These are phyloP conservation scores for Glebionis coronaria DNA, from an alignment of 129 eudicot species.

Conservation along the genomic window DNA sequence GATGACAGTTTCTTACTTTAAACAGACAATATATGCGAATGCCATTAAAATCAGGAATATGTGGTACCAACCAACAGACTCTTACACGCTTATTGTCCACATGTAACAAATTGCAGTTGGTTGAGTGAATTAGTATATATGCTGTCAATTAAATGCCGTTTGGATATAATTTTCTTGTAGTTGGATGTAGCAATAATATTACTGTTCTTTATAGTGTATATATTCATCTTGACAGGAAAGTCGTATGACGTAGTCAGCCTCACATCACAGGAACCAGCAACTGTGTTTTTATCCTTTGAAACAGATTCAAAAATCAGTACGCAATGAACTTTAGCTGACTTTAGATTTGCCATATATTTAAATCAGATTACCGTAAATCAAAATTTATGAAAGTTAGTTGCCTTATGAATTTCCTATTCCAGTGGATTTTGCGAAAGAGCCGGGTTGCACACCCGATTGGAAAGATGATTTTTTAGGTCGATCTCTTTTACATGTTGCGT, in stretches of 20 bases:
- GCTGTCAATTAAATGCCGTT: background rate
- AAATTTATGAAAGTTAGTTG: background rate
- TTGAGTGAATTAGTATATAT: too few relatives aligned
- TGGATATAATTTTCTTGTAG: too few relatives aligned
- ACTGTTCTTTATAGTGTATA: background rate
- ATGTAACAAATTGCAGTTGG: background rate
- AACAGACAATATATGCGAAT: too few relatives aligned
- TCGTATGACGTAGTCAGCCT: slow-evolving; percentile 55
- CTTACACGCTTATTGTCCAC: too few relatives aligned
- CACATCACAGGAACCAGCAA: slow-evolving; percentile 63
- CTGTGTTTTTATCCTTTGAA: slow-evolving; percentile 57
- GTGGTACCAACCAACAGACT: too few relatives aligned
- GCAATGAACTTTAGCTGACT: background rate
- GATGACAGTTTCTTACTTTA: too few relatives aligned
- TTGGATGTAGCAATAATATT: background rate
- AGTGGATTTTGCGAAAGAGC: too few relatives aligned
- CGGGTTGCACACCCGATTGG: too few relatives aligned
- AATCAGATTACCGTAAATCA: background rate
- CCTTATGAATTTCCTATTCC: background rate
- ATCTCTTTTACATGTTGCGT: too few relatives aligned
- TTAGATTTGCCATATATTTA: background rate
- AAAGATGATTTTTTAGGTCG: too few relatives aligned
- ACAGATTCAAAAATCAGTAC: slow-evolving; percentile 63
- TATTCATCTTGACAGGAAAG: slow-evolving; percentile 54
- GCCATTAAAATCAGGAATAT: too few relatives aligned